Percentiles rank a stretch among this genome's conserved stretches.
phyloP scores from a whole-genome alignment of 2,329 filamentous ascomycete genomes.

The Pyricularia pennisetigena region DNA sequence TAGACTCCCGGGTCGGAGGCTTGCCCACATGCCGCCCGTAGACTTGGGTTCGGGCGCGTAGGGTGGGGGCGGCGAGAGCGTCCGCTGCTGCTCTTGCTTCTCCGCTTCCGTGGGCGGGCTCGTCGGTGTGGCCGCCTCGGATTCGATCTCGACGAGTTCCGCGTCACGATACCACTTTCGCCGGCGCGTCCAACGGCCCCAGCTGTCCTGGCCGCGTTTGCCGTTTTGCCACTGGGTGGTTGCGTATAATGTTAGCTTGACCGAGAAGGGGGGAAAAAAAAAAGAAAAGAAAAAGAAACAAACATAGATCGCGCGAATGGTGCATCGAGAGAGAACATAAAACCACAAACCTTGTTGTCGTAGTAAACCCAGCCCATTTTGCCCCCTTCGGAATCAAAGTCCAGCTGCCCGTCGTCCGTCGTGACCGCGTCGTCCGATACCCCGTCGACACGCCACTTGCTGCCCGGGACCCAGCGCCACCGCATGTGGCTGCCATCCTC shows the following conservation, averaged over 20 bases:
- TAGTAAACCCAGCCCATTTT: conserved; percentile 92
- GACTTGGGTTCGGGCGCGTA: background rate
- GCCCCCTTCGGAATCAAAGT: conserved; percentile 49
- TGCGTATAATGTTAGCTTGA: conserved; percentile 1
- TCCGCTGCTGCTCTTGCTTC: conserved; percentile 6
- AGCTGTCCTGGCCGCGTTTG: conserved; percentile 75
- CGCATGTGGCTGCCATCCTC: conserved; percentile 47
- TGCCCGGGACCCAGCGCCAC: conserved; percentile 73
- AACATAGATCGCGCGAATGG: background rate
- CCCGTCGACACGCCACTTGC: conserved; percentile 81
- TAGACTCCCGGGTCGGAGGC: background rate
- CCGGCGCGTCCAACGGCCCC: conserved; percentile 87
- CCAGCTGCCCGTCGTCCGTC: conserved; percentile 21
- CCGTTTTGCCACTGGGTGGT: conserved; percentile 74
- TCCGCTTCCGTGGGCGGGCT: conserved; percentile 3
- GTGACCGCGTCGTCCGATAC: conserved; percentile 40
- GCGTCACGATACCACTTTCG: conserved; percentile 96
- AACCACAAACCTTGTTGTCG: conserved; percentile 71
- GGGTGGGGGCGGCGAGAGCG: conserved; percentile 13
- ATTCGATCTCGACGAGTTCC: conserved; percentile 71
- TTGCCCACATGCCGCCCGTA: conserved; percentile 9
- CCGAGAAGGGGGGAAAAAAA: background rate
- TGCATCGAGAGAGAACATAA: background rate
- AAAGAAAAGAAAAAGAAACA: background rate
- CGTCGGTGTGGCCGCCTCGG: conserved; percentile 19